Base-by-base conservation (phyloP, 2,329 filamentous ascomycete species). In the Clarireedia homoeocarpa region DNA sequence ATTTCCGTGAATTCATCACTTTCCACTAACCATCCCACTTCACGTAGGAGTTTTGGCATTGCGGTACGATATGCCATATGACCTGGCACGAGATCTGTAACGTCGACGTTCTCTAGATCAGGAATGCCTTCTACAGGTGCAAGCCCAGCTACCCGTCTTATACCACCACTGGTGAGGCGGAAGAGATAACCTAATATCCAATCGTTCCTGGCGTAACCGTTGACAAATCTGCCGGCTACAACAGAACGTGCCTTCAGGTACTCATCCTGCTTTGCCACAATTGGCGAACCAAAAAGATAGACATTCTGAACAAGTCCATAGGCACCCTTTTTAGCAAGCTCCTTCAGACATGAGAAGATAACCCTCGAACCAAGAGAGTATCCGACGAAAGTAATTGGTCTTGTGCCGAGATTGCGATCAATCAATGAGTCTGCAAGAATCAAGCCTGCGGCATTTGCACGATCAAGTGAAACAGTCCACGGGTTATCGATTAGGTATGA, bases 111-210 rank as follows among this genome's bases (percentile, higher is more conserved):
- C 69, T 97, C 94, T 15, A 97, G 73, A 15, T 86, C 89, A 0
- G 86, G 84, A n/a, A 95, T 76, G 5, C 76, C 81, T 46, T 92
- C 82, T 2, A 97, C 79, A 1, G 86, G 78, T 1, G 83, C 88
- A 44, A 99, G 79, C 12, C 94, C 94, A 5, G 91, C 91, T 1
- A 99, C 82, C 20, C 86, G 84, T 71, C 91, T 87, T 66, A 97
- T 92, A 45, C 94, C 94, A 62, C 94, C 94, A 63, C 86, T 88
- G 3, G 94, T 99, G 44, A 96, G 82, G 14, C 94, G 88, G 78
- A 99, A 99, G 1, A 99, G 82, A 69, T 99, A 99, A 59, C 86
- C 91, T 50, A 99, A 73, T 66, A 99, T 97, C 94, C 94, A 99
- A 73, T 99, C 94, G 69, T 94, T 96, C 48, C 81, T 87, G 63